These are phyloP conservation scores for Bertia moriformis DNA, from an alignment of 2,329 filamentous ascomycete species.

Conservation along the genomic window DNA sequence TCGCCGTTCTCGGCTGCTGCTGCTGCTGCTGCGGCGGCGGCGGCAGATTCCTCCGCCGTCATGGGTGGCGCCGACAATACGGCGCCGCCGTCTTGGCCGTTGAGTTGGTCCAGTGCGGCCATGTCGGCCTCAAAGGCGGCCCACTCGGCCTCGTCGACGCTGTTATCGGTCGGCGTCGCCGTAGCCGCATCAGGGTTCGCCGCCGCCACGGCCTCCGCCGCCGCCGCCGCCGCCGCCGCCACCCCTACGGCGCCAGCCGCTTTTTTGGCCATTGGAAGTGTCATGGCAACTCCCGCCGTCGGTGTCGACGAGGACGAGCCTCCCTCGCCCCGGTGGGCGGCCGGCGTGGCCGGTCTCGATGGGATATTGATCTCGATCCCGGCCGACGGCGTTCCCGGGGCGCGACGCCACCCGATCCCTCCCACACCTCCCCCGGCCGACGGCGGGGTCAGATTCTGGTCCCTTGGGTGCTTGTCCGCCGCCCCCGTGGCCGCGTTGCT, in stretches of 20 bases:
- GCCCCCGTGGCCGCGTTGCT: conserved; percentile 3
- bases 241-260: too few species aligned
- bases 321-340: conserved; percentile 20
- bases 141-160: not conserved
- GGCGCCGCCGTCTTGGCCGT: not conserved
- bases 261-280: not conserved
- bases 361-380: conserved; percentile 49
- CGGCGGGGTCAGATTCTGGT: conserved; percentile 20
- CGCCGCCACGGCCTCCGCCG: too few species aligned
- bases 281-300: conserved; percentile 8
- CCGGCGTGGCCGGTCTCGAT: conserved; percentile 46
- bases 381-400: conserved; percentile 34
- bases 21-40: not conserved
- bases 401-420: too few species aligned
- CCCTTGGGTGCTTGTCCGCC: conserved; percentile 10
- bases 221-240: too few species aligned
- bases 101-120: not conserved
- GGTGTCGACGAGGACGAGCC: conserved; percentile 20
- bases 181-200: too few species aligned
- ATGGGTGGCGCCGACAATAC: not conserved
- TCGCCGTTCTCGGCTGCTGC: not conserved
- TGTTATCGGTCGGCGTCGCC: not conserved
- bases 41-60: not conserved
- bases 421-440: conserved; percentile 27
- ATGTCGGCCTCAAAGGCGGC: not conserved